phyloP scores from a whole-genome alignment of 164 flowering plant species.

The Dillenia turbinata region DNA sequence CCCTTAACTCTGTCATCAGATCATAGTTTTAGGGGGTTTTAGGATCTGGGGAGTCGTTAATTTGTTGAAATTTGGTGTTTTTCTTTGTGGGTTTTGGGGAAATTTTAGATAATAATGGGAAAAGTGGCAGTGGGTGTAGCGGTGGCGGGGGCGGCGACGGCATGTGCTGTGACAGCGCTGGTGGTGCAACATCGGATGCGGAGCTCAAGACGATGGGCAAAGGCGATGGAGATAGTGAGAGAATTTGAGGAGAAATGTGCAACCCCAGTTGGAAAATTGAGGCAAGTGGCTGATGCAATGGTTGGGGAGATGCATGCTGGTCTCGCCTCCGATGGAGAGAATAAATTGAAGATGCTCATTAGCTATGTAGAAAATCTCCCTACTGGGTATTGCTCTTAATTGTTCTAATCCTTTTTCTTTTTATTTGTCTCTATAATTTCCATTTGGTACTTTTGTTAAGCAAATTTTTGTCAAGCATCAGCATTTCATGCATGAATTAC shows the following conservation, averaged over 20 bases:
- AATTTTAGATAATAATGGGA: neutral
- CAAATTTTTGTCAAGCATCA: too few species aligned
- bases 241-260: neutral
- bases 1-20: too few species aligned
- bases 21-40: neutral
- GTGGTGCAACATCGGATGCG: neutral
- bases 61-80: neutral
- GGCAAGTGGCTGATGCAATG: conserved; percentile 7
- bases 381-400: conserved; percentile 1
- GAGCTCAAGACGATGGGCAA: neutral
- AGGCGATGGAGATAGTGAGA: conserved; percentile 1
- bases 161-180: neutral
- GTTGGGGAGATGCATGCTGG: neutral
- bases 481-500: too few species aligned
- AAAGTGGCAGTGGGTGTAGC: neutral
- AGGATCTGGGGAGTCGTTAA: neutral
- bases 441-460: too few species aligned
- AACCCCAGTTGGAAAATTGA: neutral
- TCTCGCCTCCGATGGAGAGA: neutral
- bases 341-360: conserved; percentile 2
- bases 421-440: too few species aligned
- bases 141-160: neutral
- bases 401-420: neutral
- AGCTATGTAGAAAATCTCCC: conserved; percentile 6
- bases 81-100: neutral